A percentile compares a stretch with the other conserved stretches of the same genome.
These are phyloP conservation scores for Setomelanomma holmii DNA, from an alignment of 2,329 filamentous ascomycete species.

Conservation along the genomic window DNA sequence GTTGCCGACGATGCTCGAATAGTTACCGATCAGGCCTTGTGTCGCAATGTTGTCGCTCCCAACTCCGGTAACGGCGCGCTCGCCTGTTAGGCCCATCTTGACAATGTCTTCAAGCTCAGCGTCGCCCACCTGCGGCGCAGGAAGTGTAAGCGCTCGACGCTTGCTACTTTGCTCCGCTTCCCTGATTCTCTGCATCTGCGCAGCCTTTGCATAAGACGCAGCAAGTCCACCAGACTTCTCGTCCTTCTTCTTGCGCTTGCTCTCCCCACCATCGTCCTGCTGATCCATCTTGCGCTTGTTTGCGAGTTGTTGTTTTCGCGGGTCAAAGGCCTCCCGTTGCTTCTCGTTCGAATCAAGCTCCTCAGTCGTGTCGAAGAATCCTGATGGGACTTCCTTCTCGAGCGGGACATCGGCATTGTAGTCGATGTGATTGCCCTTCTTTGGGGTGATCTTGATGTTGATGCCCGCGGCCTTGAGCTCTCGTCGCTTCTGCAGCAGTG, in stretches of 20 bases:
- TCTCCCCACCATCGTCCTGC: conserved; percentile 78
- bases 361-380: conserved; percentile 92
- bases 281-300: conserved; percentile 93
- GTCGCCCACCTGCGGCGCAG: conserved; percentile 90
- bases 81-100: conserved; percentile 96
- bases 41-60: conserved; percentile 85
- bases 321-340: conserved; percentile 85
- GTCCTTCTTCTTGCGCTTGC: conserved; percentile 87
- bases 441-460: conserved; percentile 92
- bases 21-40: conserved; percentile 84
- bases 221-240: conserved; percentile 77
- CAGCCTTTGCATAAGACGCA: conserved; percentile 89
- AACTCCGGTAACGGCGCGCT: conserved; percentile 80
- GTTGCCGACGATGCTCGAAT: conserved; percentile 78
- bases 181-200: conserved; percentile 90
- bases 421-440: conserved; percentile 97
- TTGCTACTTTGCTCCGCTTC: conserved; percentile 98
- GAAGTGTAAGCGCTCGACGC: conserved; percentile 80
- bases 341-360: conserved; percentile 82
- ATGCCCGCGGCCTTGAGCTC: conserved; percentile 98
- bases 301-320: conserved; percentile 85
- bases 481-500: conserved; percentile 89
- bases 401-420: conserved; percentile 99
- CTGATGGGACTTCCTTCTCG: conserved; percentile 85
- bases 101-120: conserved; percentile 95